Evolutionary conservation across 148 eudicot genomes (phyloP).

Genomic region (Hydrangea macrophylla): DNA sequence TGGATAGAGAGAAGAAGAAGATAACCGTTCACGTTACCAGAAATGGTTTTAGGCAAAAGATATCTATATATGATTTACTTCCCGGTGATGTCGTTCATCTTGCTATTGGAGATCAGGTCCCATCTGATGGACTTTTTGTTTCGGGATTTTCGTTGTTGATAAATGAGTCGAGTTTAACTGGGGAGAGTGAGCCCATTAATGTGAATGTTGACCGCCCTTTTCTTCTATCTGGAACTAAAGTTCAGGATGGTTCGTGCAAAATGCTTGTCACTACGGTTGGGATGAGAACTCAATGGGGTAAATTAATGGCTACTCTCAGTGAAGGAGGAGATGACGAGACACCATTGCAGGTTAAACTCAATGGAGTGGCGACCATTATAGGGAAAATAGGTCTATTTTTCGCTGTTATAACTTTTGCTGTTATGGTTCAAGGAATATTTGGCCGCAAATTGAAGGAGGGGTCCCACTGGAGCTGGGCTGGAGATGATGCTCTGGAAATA

Average conservation of each 20-base stretch:
- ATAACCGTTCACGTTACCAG: conserved; percentile 73
- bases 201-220: conserved; percentile 55
- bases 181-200: conserved; percentile 75
- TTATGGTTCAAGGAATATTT: conserved; percentile 59
- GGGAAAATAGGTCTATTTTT: conserved; percentile 84
- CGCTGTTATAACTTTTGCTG: conserved; percentile 76
- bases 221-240: conserved; percentile 87
- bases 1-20: conserved; percentile 83
- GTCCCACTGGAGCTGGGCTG: conserved; percentile 57
- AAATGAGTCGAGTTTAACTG: conserved; percentile 80
- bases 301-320: conserved; percentile 76
- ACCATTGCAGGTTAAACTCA: conserved; percentile 78
- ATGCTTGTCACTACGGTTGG: conserved; percentile 88
- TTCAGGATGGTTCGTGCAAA: conserved; percentile 77
- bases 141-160: conserved; percentile 70
- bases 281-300: conserved; percentile 95
- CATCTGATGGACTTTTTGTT: conserved; percentile 79
- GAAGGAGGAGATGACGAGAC: conserved; percentile 95
- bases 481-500: conserved; percentile 62
- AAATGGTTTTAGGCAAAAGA: conserved; percentile 65
- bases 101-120: conserved; percentile 79
- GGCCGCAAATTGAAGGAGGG: conserved; percentile 53
- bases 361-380: conserved; percentile 85
- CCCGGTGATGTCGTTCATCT: conserved; percentile 84
- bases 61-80: conserved; percentile 70